Conservation (phyloP, 495 filamentous ascomycete genomes). For the Margaritispora aquatica region DNA sequence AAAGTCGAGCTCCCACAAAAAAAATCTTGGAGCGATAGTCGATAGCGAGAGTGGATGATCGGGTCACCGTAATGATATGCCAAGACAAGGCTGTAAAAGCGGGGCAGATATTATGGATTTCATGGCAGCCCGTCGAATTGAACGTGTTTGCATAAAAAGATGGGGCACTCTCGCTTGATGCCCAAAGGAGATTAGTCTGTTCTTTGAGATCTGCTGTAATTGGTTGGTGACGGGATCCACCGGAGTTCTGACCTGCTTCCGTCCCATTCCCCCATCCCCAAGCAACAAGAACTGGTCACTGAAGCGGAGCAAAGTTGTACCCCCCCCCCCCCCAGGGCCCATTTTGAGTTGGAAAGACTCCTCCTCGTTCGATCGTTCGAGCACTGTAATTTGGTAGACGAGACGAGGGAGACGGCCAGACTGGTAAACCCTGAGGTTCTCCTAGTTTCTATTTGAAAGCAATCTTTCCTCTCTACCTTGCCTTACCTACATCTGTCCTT, state of each 20-base stretch:
- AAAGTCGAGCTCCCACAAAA: slow-evolving; percentile 8
- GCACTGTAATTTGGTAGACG: too few species aligned
- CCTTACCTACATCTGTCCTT: slow-evolving; percentile 22
- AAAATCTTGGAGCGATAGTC: slow-evolving; percentile 16
- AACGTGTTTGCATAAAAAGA: neutral
- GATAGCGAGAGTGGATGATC: slow-evolving; percentile 3
- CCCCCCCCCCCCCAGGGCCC: too few species aligned
- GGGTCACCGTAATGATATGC: neutral
- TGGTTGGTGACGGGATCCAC: neutral
- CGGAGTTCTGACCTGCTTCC: neutral
- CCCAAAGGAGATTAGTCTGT: neutral
- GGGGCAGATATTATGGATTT: too few species aligned
- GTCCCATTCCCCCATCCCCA: too few species aligned
- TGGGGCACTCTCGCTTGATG: neutral
- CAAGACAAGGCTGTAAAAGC: slow-evolving; percentile 1
- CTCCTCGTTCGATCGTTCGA: too few species aligned
- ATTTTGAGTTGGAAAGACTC: too few species aligned
- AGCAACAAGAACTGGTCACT: neutral
- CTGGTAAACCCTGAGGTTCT: slow-evolving; percentile 15
- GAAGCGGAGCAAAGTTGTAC: neutral
- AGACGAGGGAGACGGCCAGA: too few species aligned
- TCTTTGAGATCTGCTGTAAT: neutral
- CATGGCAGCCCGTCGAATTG: neutral
- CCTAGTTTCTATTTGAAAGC: neutral
- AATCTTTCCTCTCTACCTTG: too few species aligned